Percentiles rank a stretch among this genome's conserved stretches.
These are phyloP conservation scores for Epichloe sylvatica DNA, from an alignment of 2,329 filamentous ascomycete genomes.

Conservation along the genomic window DNA sequence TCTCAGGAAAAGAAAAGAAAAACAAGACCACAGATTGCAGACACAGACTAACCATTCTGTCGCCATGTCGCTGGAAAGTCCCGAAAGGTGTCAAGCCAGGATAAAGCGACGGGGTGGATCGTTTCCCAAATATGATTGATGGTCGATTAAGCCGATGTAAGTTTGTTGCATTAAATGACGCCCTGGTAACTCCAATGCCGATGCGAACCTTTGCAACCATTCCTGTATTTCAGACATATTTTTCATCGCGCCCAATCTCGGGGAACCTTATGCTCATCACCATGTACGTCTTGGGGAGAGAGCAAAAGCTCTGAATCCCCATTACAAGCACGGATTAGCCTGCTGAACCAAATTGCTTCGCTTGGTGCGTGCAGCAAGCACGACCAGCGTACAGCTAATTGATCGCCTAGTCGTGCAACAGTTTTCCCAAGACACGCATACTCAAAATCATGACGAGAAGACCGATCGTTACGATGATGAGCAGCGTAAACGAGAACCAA, in stretches of 20 bases:
- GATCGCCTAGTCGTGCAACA: constrained; percentile 20
- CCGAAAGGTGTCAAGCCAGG: too few species aligned
- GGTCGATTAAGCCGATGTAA: too few species aligned
- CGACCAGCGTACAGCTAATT: not conserved
- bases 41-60: too few species aligned
- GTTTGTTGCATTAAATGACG: constrained; percentile 5
- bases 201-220: constrained; percentile 12
- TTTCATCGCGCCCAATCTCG: constrained; percentile 3
- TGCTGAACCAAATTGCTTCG: not conserved
- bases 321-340: too few species aligned
- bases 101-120: not conserved
- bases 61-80: too few species aligned
- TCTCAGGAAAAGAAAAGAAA: too few species aligned
- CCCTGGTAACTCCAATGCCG: constrained; percentile 21
- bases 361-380: not conserved
- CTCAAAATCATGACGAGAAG: constrained; percentile 93
- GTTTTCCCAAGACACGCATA: constrained; percentile 61
- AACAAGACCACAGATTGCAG: too few species aligned
- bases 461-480: constrained; percentile 93
- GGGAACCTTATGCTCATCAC: constrained; percentile 9
- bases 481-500: constrained; percentile 88
- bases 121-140: constrained; percentile 20
- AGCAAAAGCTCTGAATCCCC: not conserved
- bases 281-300: not conserved
- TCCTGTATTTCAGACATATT: constrained; percentile 5